phyloP scores from a whole-genome alignment of 2,329 filamentous ascomycete species.

The Stemphylium lycopersici region DNA sequence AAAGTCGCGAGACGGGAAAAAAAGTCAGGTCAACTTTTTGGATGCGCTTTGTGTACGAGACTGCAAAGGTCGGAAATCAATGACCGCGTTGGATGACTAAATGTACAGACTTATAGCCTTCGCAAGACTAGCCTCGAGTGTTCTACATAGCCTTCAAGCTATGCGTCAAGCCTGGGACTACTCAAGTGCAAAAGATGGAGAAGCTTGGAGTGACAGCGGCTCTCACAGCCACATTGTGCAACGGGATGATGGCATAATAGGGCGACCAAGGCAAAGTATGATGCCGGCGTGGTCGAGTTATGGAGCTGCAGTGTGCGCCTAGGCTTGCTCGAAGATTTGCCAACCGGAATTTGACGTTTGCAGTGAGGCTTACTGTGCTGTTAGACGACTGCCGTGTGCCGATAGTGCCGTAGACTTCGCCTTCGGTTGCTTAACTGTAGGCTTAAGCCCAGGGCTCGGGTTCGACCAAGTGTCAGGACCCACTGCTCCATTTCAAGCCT shows the following conservation, averaged over 20 bases:
- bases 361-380: neutral
- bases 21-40: neutral
- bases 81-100: neutral
- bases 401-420: neutral
- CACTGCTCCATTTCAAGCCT: conserved; percentile 1
- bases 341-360: neutral
- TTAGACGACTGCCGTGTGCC: conserved; percentile 4
- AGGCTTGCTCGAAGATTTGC: neutral
- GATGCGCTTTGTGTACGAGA: neutral
- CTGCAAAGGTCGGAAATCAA: neutral
- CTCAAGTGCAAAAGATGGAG: neutral
- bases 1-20: conserved; percentile 14
- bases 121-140: neutral
- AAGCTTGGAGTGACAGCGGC: neutral
- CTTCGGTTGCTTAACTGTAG: neutral
- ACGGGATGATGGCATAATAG: neutral
- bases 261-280: neutral
- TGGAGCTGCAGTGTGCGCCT: no score
- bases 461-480: neutral
- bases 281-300: neutral
- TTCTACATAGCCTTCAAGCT: neutral
- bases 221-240: neutral
- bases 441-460: neutral
- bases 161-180: neutral
- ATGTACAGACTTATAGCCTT: neutral